phyloP scores from a whole-genome alignment of 2,329 filamentous ascomycete species.

The Cadophora sp. region DNA sequence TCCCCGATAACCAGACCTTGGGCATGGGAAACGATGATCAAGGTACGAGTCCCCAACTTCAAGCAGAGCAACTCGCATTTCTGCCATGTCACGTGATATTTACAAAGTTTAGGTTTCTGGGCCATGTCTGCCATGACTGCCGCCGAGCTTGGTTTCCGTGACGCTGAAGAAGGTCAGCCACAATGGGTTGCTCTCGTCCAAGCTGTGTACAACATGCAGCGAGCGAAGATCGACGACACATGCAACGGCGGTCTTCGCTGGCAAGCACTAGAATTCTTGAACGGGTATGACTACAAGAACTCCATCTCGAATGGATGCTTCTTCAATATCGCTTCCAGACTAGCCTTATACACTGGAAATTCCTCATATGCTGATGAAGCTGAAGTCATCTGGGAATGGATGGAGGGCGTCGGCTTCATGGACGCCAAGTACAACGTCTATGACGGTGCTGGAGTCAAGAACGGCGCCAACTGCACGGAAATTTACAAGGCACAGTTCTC shows the following conservation, averaged over 20 bases:
- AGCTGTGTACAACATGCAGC: conserved; percentile 81
- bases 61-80: neutral
- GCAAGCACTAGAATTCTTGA: conserved; percentile 84
- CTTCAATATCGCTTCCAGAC: conserved; percentile 67
- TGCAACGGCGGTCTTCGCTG: conserved; percentile 79
- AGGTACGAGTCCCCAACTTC: conserved; percentile 56
- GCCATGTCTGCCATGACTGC: conserved; percentile 72
- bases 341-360: conserved; percentile 81
- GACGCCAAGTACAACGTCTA: conserved; percentile 58
- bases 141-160: conserved; percentile 67
- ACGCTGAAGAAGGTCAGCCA: conserved; percentile 60
- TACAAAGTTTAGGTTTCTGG: conserved; percentile 61
- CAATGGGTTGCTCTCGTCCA: conserved; percentile 75
- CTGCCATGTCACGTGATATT: conserved; percentile 9
- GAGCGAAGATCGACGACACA: conserved; percentile 70
- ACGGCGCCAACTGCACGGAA: conserved; percentile 57
- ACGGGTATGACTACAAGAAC: conserved; percentile 80
- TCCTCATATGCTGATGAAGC: conserved; percentile 78
- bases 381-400: conserved; percentile 74
- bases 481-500: conserved; percentile 68
- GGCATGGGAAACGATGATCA: conserved; percentile 63
- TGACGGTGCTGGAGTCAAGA: conserved; percentile 55
- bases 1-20: conserved; percentile 72
- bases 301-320: conserved; percentile 66
- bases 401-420: conserved; percentile 61